These are phyloP conservation scores for Borovskyia barvae DNA, from an alignment of 208 protist genomes.

Conservation along the genomic window DNA sequence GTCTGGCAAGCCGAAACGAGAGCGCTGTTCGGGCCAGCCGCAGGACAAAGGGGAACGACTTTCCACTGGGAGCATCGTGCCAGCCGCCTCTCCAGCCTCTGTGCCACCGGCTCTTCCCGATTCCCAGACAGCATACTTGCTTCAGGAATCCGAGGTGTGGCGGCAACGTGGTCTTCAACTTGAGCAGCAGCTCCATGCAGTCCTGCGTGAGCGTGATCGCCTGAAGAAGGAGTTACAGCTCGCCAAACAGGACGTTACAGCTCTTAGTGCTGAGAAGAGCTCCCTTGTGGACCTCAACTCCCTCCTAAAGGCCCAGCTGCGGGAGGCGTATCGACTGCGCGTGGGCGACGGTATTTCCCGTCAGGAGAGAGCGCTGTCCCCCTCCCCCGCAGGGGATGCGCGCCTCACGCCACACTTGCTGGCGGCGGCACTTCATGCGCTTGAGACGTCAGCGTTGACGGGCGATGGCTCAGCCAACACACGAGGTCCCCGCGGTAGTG, in stretches of 20 bases:
- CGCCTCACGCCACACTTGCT: slow-evolving; percentile 23
- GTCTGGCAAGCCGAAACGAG: not conserved
- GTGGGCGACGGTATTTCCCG: slow-evolving; percentile 1
- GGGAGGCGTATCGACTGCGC: slow-evolving; percentile 70
- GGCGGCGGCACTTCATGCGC: slow-evolving; percentile 15
- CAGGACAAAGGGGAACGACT: too few relatives aligned
- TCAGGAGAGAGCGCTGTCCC: not conserved
- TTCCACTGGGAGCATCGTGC: too few relatives aligned
- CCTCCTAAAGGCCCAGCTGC: slow-evolving; percentile 82
- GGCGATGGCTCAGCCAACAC: too few relatives aligned
- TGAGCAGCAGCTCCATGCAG: slow-evolving; percentile 61
- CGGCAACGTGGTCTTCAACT: slow-evolving; percentile 70
- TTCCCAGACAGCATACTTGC: slow-evolving; percentile 17
- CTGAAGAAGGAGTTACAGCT: slow-evolving; percentile 46
- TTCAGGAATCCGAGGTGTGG: slow-evolving; percentile 78
- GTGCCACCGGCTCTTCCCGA: slow-evolving; percentile 15
- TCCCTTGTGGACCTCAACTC: slow-evolving; percentile 84
- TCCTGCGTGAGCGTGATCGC: slow-evolving; percentile 70
- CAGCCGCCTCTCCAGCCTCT: not conserved
- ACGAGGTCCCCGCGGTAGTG: too few relatives aligned
- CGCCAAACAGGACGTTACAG: slow-evolving; percentile 41
- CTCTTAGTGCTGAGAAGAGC: slow-evolving; percentile 65
- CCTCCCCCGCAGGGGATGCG: not conserved
- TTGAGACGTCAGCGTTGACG: slow-evolving; percentile 3
- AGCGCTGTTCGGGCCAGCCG: not conserved